Conservation (phyloP, 176 grass and related monocot genomes). For the Saccharum spontaneum region DNA sequence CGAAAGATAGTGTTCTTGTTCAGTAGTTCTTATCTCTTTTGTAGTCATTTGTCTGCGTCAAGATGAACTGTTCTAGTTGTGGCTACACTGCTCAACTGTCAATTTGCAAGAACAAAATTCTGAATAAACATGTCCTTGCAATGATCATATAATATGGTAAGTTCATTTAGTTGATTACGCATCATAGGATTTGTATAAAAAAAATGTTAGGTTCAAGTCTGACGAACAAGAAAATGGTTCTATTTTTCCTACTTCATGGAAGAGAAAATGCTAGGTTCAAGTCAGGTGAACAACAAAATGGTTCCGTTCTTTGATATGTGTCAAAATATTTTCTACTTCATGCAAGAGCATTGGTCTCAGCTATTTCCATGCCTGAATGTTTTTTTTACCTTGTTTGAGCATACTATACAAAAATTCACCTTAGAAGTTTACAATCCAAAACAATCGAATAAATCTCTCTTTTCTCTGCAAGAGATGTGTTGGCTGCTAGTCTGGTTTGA, state of each 20-base stretch:
- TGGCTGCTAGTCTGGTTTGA: conserved; percentile 22
- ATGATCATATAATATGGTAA: not conserved
- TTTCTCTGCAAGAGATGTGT: not conserved
- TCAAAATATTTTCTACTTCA: not conserved
- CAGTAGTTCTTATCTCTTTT: not conserved
- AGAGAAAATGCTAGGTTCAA: not conserved
- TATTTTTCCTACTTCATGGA: not conserved
- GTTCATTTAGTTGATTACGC: not conserved
- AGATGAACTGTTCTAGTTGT: not conserved
- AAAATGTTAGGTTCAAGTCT: not conserved
- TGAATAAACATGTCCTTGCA: not conserved
- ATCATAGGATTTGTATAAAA: not conserved
- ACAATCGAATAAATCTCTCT: not conserved
- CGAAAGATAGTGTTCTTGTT: conserved; percentile 15
- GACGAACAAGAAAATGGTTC: not conserved
- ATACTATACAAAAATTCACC: not conserved
- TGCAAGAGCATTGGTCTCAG: not conserved
- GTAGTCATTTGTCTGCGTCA: not conserved
- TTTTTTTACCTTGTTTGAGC: conserved; percentile 16
- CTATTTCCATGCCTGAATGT: not conserved
- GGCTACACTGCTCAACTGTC: not conserved
- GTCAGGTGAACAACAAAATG: not conserved
- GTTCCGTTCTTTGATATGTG: not conserved
- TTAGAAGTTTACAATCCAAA: not conserved
- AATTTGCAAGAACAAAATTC: not conserved